Evolutionary conservation across 2,329 filamentous ascomycete genomes (phyloP).

Genomic region (Penicillium decumbens): DNA sequence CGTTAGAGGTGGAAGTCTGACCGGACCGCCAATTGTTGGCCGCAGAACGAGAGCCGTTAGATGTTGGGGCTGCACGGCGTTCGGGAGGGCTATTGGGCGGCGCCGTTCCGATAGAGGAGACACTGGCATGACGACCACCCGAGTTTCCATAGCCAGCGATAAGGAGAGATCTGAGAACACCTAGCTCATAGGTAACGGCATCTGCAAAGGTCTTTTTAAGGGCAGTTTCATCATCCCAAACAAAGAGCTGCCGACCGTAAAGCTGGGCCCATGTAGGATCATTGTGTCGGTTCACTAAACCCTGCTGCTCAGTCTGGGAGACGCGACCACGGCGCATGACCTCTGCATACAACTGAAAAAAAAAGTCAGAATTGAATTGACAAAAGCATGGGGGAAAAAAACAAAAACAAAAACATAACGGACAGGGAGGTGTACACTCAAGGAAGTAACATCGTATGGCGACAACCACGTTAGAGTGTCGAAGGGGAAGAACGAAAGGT

Average conservation of each 20-base stretch:
- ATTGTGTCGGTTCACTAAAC: neutral
- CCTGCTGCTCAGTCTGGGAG: neutral
- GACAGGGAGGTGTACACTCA: conserved; percentile 25
- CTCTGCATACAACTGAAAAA: conserved; percentile 6
- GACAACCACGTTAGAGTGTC: conserved; percentile 32
- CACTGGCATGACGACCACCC: neutral
- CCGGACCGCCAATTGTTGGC: neutral
- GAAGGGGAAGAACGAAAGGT: conserved; percentile 33
- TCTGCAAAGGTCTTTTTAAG: neutral
- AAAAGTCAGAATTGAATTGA: neutral
- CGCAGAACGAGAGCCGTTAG: neutral
- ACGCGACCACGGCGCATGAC: conserved; percentile 4
- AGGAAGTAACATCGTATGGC: conserved; percentile 15
- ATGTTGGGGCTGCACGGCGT: neutral
- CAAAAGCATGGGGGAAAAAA: neutral
- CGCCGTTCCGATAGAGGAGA: neutral
- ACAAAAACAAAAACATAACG: neutral
- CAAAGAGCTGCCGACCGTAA: conserved; percentile 8
- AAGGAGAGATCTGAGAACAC: conserved; percentile 6
- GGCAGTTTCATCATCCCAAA: neutral
- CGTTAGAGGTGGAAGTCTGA: neutral
- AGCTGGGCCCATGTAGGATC: neutral
- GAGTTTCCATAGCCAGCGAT: conserved; percentile 5
- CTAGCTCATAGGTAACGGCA: conserved; percentile 3
- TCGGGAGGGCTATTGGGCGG: neutral